phyloP scores from a whole-genome alignment of 2,329 filamentous ascomycete genomes.

The Ceratocystis variospora region DNA sequence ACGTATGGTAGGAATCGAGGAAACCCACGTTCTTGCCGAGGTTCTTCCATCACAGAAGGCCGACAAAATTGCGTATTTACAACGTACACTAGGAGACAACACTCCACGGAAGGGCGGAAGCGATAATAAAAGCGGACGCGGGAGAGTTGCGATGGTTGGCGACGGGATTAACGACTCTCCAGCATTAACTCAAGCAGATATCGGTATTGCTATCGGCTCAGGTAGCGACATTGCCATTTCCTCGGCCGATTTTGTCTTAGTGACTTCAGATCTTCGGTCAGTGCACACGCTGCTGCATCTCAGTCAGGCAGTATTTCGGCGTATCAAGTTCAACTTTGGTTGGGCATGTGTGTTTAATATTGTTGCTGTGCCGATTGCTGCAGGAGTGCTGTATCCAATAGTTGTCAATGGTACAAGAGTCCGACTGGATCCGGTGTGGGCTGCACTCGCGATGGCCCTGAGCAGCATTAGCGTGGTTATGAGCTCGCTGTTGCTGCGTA shows the following conservation, averaged over 20 bases:
- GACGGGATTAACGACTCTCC: slow-evolving; percentile 85
- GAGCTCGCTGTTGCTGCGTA: slow-evolving; percentile 62
- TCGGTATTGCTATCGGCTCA: slow-evolving; percentile 71
- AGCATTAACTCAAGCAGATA: slow-evolving; percentile 64
- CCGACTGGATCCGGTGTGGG: slow-evolving; percentile 67
- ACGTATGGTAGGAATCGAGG: slow-evolving; percentile 56
- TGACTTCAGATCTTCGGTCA: slow-evolving; percentile 54
- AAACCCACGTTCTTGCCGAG: slow-evolving; percentile 66
- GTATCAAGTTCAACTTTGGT: slow-evolving; percentile 72
- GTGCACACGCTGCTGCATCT: slow-evolving; percentile 63
- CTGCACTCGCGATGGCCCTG: slow-evolving; percentile 78
- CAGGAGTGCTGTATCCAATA: slow-evolving; percentile 58
- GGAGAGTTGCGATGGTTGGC: slow-evolving; percentile 66
- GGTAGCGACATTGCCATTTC: slow-evolving; percentile 75
- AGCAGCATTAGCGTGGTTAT: slow-evolving; percentile 80
- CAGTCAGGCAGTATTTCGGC: slow-evolving; percentile 55
- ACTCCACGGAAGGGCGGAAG: slow-evolving; percentile 18
- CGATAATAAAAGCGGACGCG: slow-evolving; percentile 26
- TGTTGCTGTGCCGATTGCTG: slow-evolving; percentile 64
- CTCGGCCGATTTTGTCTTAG: slow-evolving; percentile 67
- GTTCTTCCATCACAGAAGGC: slow-evolving; percentile 77
- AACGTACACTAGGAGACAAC: slow-evolving; percentile 35
- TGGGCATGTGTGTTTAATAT: slow-evolving; percentile 80
- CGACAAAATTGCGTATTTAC: slow-evolving; percentile 51
- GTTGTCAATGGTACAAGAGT: slow-evolving; percentile 40